Evolutionary conservation across 306 rosid genomes (phyloP), one percentile per base, ranked within the genome.

Genomic region (Malus sylvestris): DNA sequence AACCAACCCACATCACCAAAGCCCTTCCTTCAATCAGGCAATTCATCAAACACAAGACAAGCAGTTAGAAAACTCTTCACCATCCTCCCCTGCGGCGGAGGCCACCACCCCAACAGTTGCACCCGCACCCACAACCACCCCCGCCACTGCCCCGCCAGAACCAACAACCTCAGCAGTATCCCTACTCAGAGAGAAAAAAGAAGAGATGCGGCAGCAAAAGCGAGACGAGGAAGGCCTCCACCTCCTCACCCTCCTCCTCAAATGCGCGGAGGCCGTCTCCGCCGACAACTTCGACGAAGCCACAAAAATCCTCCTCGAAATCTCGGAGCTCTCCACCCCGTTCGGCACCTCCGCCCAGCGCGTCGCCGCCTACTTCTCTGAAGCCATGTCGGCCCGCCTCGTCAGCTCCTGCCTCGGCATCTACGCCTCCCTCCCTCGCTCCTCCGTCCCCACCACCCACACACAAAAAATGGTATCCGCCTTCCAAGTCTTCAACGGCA

Each of bases 311-410:
- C 60, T 95, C 4, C 87, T 91, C 1, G 98, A 95, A 69, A 95
- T 95, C 44, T 91, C 99, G 0, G 97, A 95, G 68, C 87, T 95
- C 0, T 91, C 97, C 1, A 95, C 97, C 0, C 98, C 99, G 0
- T 95, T 83, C n/a, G 99, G 99, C 1, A 95, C 98, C 12, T 88
- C 99, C 9, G 98, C 99, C 10, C 99, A 95, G 63, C 82, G 99
- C 12, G 99, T 95, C 20, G 99, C 99, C 3, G 97, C 99, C 0
- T 95, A 95, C 63, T 95, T 95, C 91, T 95, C 99, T 0, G 96
- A 95, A 74, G 99, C 99, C 3, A 95, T 95, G 84, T 95, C 99
- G 5, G 99, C 99, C 0, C 86, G 99, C 72, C 83, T 95, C 9
- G 97, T 95, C 60, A 89, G 93, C 80, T 95, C 99, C 1, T 92